Percentiles rank a stretch among this genome's conserved stretches.
Conservation (phyloP, 176 grass and related monocot genomes). For the Lolium perenne region DNA sequence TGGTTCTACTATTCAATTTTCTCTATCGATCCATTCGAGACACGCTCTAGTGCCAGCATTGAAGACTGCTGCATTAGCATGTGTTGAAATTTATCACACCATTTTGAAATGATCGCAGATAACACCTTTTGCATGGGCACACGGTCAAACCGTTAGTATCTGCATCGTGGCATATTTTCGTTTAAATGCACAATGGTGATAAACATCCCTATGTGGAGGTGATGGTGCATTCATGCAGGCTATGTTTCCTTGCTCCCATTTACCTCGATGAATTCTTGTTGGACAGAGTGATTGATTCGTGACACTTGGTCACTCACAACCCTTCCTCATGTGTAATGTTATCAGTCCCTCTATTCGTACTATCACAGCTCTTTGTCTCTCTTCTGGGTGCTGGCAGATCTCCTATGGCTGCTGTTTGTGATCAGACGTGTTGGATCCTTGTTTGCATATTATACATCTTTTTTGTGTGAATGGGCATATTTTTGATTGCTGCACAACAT, state of each 20-base stretch:
- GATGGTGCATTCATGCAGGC: background rate
- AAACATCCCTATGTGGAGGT: background rate
- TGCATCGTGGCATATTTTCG: background rate
- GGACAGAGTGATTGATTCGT: background rate
- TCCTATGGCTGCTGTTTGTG: background rate
- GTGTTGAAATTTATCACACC: background rate
- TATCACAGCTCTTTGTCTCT: background rate
- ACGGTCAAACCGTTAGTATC: background rate
- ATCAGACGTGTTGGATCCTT: background rate
- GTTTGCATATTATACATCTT: background rate
- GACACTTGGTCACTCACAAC: background rate
- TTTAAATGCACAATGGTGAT: background rate
- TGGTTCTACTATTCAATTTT: no score
- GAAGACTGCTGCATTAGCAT: conserved; percentile 25
- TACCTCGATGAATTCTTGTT: background rate
- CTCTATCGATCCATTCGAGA: background rate
- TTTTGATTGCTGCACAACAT: background rate
- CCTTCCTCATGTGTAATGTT: background rate
- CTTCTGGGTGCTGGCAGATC: background rate
- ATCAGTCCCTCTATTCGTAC: background rate
- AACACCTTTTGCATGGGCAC: background rate
- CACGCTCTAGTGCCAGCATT: conserved; percentile 31
- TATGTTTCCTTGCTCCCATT: background rate
- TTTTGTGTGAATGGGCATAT: background rate
- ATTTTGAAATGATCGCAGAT: background rate